Percentiles rank a stretch among this genome's conserved stretches.
phyloP scores from a whole-genome alignment of 805 yeast genomes.

The Wickerhamomyces rabaulensis region DNA sequence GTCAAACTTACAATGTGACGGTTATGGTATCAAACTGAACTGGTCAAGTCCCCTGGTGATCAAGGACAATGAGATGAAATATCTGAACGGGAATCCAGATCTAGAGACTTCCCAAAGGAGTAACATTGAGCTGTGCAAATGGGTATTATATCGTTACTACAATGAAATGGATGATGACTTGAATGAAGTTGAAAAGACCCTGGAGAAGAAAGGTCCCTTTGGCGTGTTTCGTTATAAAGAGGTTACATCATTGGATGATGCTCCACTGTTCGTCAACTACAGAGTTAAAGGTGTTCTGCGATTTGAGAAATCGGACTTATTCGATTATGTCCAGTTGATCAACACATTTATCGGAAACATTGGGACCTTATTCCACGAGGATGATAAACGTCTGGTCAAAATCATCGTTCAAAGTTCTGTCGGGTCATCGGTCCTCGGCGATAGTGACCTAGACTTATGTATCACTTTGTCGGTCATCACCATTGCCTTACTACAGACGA shows the following conservation, averaged over 20 bases:
- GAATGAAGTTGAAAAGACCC: conserved; percentile 30
- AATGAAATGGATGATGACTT: conserved; percentile 74
- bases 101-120: conserved; percentile 52
- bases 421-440: conserved; percentile 5
- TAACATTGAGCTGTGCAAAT: conserved; percentile 46
- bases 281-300: not conserved
- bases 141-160: conserved; percentile 38
- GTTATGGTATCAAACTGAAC: conserved; percentile 73
- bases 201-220: conserved; percentile 14
- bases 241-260: not conserved
- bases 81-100: conserved; percentile 20
- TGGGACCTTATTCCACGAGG: conserved; percentile 1
- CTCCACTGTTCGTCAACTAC: not conserved
- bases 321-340: no score
- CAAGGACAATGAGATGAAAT: conserved; percentile 21
- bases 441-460: conserved; percentile 6
- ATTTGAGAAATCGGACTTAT: conserved; percentile 1
- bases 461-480: conserved; percentile 5
- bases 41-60: conserved; percentile 57
- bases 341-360: no score
- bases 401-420: not conserved
- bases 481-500: not conserved
- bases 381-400: not conserved
- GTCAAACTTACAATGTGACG: conserved; percentile 67
- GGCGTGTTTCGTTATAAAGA: conserved; percentile 6